Percentiles rank a stretch among this genome's conserved stretches.
Evolutionary conservation across 2,329 filamentous ascomycete species (phyloP).

Genomic region (Fusarium temperatum): DNA sequence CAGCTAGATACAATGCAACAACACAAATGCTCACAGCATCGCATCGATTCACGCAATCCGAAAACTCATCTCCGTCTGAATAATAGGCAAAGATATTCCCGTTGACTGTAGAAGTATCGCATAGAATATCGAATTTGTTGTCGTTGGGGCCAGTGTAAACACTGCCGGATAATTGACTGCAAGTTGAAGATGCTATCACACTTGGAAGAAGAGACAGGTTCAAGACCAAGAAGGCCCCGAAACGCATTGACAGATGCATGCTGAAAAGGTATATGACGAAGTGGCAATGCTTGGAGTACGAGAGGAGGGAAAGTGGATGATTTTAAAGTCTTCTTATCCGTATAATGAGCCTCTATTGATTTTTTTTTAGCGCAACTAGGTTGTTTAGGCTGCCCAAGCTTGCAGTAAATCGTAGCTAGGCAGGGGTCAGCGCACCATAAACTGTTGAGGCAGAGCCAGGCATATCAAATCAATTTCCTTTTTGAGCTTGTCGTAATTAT

Average conservation of each 20-base stretch:
- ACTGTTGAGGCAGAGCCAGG: background rate
- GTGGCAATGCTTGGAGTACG: rapidly evolving
- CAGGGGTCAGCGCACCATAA: background rate
- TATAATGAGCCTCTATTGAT: background rate
- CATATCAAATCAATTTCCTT: background rate
- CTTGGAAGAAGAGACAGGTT: background rate
- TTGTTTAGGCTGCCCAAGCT: background rate
- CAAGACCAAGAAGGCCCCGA: background rate
- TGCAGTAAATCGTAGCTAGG: background rate
- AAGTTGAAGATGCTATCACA: background rate
- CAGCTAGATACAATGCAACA: background rate
- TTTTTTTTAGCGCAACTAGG: background rate
- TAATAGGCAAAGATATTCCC: background rate
- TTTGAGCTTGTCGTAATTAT: too few species aligned
- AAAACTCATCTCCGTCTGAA: background rate
- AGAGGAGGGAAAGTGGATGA: background rate
- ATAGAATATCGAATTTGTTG: background rate
- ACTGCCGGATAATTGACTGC: background rate
- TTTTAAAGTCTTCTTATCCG: background rate
- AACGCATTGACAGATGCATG: background rate
- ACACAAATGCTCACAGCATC: rapidly evolving
- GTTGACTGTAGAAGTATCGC: background rate
- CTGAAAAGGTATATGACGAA: background rate
- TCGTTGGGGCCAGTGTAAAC: background rate
- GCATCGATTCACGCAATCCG: background rate